Percentiles rank a stretch among this genome's conserved stretches.
Conservation (phyloP, 495 filamentous ascomycete species). For the Talaromyces wortmannii region DNA sequence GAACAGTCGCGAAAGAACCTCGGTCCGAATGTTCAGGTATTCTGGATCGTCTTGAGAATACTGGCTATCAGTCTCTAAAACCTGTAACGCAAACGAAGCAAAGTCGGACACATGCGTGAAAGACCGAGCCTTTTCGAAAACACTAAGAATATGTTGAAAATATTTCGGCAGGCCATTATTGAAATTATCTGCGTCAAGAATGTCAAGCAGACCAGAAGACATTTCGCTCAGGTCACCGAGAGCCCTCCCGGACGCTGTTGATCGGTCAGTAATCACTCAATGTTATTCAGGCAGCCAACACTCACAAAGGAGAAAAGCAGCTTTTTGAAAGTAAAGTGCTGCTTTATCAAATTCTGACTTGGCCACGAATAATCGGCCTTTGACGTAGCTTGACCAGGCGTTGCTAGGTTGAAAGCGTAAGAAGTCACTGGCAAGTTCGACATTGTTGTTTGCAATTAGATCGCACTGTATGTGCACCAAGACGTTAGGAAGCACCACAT, state of each 20-base stretch:
- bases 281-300: slow-evolving; percentile 9
- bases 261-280: slow-evolving; percentile 4
- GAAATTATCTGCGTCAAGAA: slow-evolving; percentile 65
- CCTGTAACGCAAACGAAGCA: slow-evolving; percentile 69
- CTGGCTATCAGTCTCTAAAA: slow-evolving; percentile 39
- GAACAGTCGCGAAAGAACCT: slow-evolving; percentile 79
- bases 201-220: slow-evolving; percentile 57
- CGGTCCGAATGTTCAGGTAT: slow-evolving; percentile 36
- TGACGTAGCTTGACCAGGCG: slow-evolving; percentile 77
- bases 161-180: slow-evolving; percentile 74
- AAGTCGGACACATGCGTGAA: slow-evolving; percentile 81
- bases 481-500: slow-evolving; percentile 38
- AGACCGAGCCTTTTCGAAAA: slow-evolving; percentile 71
- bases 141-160: slow-evolving; percentile 73
- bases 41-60: slow-evolving; percentile 20
- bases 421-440: slow-evolving; percentile 72
- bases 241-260: slow-evolving; percentile 34
- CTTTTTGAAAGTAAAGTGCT: slow-evolving; percentile 70
- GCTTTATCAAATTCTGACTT: slow-evolving; percentile 67
- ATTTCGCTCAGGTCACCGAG: slow-evolving; percentile 40
- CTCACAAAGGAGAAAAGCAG: slow-evolving; percentile 76
- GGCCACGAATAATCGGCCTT: slow-evolving; percentile 71
- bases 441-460: slow-evolving; percentile 59
- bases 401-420: slow-evolving; percentile 57
- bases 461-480: slow-evolving; percentile 59